phyloP scores from a whole-genome alignment of 2,329 filamentous ascomycete species.

The Leptographium wingfieldii region DNA sequence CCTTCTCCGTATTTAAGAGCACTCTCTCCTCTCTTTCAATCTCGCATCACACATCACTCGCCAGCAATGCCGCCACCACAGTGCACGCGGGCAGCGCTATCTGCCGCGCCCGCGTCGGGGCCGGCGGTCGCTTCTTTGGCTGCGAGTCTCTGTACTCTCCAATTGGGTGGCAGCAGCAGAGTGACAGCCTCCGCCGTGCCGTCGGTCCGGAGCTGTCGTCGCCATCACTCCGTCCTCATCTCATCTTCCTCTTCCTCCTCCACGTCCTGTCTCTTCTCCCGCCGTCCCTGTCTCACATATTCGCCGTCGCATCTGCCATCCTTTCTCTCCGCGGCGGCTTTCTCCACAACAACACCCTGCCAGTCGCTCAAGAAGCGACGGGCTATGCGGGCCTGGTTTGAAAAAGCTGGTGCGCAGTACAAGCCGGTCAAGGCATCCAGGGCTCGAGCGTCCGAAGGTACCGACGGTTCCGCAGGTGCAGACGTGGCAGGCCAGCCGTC shows the following conservation, averaged over 20 bases:
- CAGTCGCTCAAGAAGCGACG: neutral
- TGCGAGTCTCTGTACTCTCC: neutral
- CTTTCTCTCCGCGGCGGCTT: neutral
- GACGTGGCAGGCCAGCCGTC: neutral
- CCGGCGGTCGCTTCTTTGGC: neutral
- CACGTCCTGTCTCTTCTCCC: neutral
- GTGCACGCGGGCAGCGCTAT: constrained; percentile 1
- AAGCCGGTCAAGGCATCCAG: neutral
- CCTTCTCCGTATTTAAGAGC: neutral
- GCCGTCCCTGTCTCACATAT: neutral
- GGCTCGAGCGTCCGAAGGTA: neutral
- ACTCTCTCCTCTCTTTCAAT: neutral
- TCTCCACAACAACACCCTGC: neutral
- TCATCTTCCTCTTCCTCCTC: neutral
- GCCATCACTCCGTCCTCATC: neutral
- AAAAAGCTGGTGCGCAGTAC: neutral
- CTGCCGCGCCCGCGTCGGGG: neutral
- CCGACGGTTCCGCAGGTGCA: neutral
- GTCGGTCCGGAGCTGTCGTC: neutral
- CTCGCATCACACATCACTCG: neutral
- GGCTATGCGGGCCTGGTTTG: constrained; percentile 2
- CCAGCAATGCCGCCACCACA: constrained; percentile 9
- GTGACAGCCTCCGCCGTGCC: neutral
- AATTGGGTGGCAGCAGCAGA: neutral
- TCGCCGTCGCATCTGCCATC: neutral